Evolutionary conservation across 164 flowering plant species (phyloP).

Genomic region (Vitis amurensis): DNA sequence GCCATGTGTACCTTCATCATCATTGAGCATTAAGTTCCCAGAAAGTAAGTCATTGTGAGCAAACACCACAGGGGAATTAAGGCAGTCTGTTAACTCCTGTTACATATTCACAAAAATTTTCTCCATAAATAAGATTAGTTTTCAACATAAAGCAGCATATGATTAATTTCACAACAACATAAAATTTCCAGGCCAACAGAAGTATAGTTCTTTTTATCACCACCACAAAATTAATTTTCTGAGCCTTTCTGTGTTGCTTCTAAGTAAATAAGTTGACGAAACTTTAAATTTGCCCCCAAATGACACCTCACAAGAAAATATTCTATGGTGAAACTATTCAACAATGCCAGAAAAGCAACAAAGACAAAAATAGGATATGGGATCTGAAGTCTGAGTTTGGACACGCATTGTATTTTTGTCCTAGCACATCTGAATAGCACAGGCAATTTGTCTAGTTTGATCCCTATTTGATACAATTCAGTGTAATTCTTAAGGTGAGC

Average conservation of each 20-base stretch:
- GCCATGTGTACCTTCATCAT: constrained; percentile 64
- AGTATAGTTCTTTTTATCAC: neutral
- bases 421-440: too few species aligned
- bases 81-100: constrained; percentile 74
- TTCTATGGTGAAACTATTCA: neutral
- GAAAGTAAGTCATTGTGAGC: constrained; percentile 93
- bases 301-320: neutral
- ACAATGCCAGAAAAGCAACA: neutral
- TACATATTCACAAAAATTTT: constrained; percentile 13
- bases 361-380: neutral
- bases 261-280: neutral
- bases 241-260: neutral
- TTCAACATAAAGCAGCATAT: neutral
- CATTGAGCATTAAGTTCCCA: constrained; percentile 93
- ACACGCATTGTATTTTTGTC: neutral
- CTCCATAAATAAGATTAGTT: neutral
- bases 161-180: neutral
- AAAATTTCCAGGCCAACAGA: neutral
- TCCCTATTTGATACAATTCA: too few species aligned
- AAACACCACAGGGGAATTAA: constrained; percentile 86
- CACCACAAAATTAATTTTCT: neutral
- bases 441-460: too few species aligned
- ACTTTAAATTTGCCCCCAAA: neutral
- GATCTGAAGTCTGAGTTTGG: neutral
- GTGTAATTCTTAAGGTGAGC: too few species aligned